Conservation (phyloP, 352 stramenopile species). For the Phytopythium montanum region DNA sequence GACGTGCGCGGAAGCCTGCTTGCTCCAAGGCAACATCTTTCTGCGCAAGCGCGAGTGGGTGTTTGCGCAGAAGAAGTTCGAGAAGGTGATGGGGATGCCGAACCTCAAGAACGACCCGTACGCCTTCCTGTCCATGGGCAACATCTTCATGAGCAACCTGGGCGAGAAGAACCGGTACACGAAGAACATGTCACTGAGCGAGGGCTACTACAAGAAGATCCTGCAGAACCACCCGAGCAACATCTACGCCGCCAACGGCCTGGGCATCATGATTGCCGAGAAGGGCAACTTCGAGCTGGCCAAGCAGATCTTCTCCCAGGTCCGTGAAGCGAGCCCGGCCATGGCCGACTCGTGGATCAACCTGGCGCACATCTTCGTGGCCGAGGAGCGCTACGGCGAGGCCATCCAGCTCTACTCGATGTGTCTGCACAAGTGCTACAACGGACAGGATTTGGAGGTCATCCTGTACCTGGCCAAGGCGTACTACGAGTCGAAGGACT, state of each 20-base stretch:
- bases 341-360: conserved; percentile 97
- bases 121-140: conserved; percentile 95
- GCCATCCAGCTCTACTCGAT: conserved; percentile 96
- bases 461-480: conserved; percentile 85
- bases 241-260: conserved; percentile 96
- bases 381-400: conserved; percentile 95
- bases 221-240: conserved; percentile 91
- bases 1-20: conserved; percentile 90
- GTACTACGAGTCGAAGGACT: conserved; percentile 89
- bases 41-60: conserved; percentile 94
- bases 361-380: conserved; percentile 96
- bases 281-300: conserved; percentile 96
- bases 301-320: conserved; percentile 95
- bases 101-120: conserved; percentile 96
- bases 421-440: conserved; percentile 88
- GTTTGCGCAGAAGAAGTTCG: conserved; percentile 92
- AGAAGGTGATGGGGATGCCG: conserved; percentile 93
- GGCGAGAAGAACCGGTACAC: conserved; percentile 94
- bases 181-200: conserved; percentile 94
- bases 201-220: conserved; percentile 96
- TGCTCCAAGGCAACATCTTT: conserved; percentile 96
- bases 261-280: conserved; percentile 97
- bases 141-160: conserved; percentile 98
- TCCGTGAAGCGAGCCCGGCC: conserved; percentile 94
- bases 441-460: conserved; percentile 81